Conservation (phyloP, 2,329 filamentous ascomycete genomes). For the Fusarium anguioides region DNA sequence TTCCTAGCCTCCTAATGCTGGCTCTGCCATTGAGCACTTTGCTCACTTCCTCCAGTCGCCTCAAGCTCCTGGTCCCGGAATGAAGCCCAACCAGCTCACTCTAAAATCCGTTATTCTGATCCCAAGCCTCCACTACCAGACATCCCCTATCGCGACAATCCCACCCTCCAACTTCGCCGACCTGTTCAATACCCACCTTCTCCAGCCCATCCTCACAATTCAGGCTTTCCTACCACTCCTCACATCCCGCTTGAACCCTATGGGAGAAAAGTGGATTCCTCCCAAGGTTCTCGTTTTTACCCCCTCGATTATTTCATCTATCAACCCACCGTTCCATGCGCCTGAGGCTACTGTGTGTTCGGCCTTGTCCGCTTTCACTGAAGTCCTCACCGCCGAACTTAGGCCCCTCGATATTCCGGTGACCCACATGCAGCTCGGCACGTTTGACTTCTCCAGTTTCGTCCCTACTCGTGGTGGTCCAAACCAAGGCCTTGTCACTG, state of each 20-base stretch:
- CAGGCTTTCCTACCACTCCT: conserved; percentile 89
- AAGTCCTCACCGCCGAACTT: conserved; percentile 83
- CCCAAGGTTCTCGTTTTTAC: conserved; percentile 82
- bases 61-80: conserved; percentile 79
- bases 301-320: conserved; percentile 81
- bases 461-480: conserved; percentile 56
- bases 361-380: conserved; percentile 86
- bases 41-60: conserved; percentile 76
- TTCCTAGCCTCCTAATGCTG: conserved; percentile 73
- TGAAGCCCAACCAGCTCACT: conserved; percentile 78
- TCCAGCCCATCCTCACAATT: conserved; percentile 88
- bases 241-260: conserved; percentile 68
- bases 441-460: conserved; percentile 83
- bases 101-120: conserved; percentile 86
- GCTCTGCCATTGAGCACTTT: conserved; percentile 77
- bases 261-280: conserved; percentile 62
- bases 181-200: conserved; percentile 89
- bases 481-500: conserved; percentile 54
- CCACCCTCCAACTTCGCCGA: conserved; percentile 87
- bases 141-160: conserved; percentile 86
- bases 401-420: conserved; percentile 80
- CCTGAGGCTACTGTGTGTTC: conserved; percentile 88
- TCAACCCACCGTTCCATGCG: conserved; percentile 83
- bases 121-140: conserved; percentile 82
- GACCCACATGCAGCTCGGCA: conserved; percentile 89